Conservation (phyloP, 169 alveolate species). For the Eimeria nieschulzi region DNA sequence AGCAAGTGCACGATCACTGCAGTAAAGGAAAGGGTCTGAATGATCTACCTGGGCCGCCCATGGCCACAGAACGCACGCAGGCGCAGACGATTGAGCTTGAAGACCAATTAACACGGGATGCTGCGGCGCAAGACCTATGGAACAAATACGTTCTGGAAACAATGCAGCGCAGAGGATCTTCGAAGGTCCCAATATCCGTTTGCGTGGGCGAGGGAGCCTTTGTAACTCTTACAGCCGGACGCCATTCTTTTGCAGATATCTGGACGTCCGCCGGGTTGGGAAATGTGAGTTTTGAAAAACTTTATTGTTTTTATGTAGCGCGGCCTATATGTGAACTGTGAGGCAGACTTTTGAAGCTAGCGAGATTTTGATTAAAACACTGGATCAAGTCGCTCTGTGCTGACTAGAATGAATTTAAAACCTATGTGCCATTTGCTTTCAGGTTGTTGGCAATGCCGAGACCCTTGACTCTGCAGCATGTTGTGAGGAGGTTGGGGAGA, state of each 20-base stretch:
- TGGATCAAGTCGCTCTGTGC: too few relatives aligned
- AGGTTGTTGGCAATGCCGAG: too few relatives aligned
- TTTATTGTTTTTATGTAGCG: too few relatives aligned
- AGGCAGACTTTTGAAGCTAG: too few relatives aligned
- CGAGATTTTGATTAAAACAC: too few relatives aligned
- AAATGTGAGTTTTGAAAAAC: not conserved
- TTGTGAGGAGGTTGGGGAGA: too few relatives aligned
- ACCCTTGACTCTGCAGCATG: too few relatives aligned
- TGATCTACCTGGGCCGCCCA: not conserved
- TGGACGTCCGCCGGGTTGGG: not conserved
- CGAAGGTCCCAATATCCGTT: not conserved
- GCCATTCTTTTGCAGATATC: not conserved
- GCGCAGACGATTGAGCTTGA: conserved; percentile 10
- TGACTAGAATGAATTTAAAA: too few relatives aligned
- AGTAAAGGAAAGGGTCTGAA: not conserved
- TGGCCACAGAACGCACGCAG: not conserved
- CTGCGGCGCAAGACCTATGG: conserved; percentile 31
- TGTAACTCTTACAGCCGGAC: not conserved
- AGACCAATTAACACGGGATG: not conserved
- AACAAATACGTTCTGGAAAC: conserved; percentile 42
- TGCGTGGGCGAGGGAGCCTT: not conserved
- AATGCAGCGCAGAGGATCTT: conserved; percentile 12
- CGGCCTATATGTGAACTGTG: too few relatives aligned
- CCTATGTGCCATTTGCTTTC: too few relatives aligned
- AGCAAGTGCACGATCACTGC: not conserved